Evolutionary conservation across 2,329 filamentous ascomycete genomes (phyloP), one percentile per base, ranked within the genome.

Genomic region (Diplodia sapinea): DNA sequence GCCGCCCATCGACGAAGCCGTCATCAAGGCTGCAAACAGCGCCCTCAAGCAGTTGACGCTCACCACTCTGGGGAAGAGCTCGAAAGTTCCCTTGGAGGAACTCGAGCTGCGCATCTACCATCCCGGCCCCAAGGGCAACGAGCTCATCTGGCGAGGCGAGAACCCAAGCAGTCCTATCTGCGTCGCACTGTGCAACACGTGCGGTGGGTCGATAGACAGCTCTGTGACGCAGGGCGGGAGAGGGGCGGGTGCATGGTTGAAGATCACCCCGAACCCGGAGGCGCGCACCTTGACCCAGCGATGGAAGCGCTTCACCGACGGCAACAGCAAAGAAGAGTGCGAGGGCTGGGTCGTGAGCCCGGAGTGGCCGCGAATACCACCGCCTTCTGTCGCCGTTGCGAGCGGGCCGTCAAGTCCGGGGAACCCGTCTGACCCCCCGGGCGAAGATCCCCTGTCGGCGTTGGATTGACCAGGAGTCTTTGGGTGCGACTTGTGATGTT

Each of bases 91-190:
- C 13, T 62, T 78, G 67, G 72, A 76, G 17, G 73, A 74, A 57
- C 71, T 82, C 29, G 76, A 81, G 66, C 69, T 80, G 29, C 76
- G 79, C 9, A 75, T 82, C 55, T 78, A 79, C 67, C 82, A 79
- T 55, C 77, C 80, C 0, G 79, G 79, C 9, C 72, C 74, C 3
- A 73, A 77, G 50, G 73, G 75, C 12, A 81, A 80, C 70, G 73
- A 71, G 52, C 73, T 70, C 9, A 76, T 81, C 8, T 82, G 80
- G 79, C 29, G 47, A n/a, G 47, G 59, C n/a, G 72, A 74, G 36
- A 77, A 80, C 67, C 2, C 68, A 15, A 52, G 38, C 47, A 67
- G 65, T 23, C 65, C 65, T n/a, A 61, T 61, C 36, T 54, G 54
- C 15, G 38, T 61, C 23, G 65, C 65, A 15, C 55, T 82, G 56